phyloP scores from a whole-genome alignment of 2,329 filamentous ascomycete genomes.

The Amylocarpus encephaloides region DNA sequence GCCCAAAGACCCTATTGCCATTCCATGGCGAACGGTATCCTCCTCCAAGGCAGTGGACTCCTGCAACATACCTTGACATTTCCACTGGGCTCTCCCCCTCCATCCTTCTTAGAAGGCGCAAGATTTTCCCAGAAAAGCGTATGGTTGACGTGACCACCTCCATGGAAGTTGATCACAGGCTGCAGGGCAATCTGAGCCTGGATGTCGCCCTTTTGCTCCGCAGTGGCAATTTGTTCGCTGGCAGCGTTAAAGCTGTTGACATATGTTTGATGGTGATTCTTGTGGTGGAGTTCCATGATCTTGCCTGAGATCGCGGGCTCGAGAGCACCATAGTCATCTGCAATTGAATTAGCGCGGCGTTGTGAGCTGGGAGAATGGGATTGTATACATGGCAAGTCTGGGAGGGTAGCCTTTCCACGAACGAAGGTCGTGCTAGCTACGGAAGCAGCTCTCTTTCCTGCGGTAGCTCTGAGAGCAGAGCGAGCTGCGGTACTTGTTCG shows the following conservation, averaged over 20 bases:
- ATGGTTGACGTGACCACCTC: slow-evolving; percentile 62
- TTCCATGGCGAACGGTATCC: no score
- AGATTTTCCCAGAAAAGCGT: slow-evolving; percentile 65
- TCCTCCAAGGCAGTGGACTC: not conserved
- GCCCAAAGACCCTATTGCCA: no score
- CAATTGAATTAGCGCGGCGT: slow-evolving; percentile 2
- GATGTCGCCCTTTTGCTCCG: slow-evolving; percentile 47
- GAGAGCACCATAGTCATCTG: slow-evolving; percentile 94
- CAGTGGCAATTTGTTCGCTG: slow-evolving; percentile 61
- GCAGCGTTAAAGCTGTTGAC: slow-evolving; percentile 83
- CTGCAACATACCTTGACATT: slow-evolving; percentile 34
- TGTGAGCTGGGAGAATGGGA: not conserved
- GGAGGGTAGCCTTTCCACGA: slow-evolving; percentile 85
- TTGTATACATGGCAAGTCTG: slow-evolving; percentile 69
- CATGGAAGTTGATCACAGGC: slow-evolving; percentile 59
- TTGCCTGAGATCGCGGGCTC: slow-evolving; percentile 77
- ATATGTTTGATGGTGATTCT: slow-evolving; percentile 91
- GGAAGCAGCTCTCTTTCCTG: slow-evolving; percentile 56
- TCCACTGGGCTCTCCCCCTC: slow-evolving; percentile 50
- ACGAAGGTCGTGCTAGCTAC: slow-evolving; percentile 70
- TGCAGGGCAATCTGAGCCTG: slow-evolving; percentile 46
- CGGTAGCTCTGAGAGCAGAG: slow-evolving; percentile 62
- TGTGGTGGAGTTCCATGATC: slow-evolving; percentile 96
- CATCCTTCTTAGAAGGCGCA: slow-evolving; percentile 59
- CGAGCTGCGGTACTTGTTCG: slow-evolving; percentile 62